Evolutionary conservation across 192 early-diverging fungal genomes (phyloP), one percentile per base, ranked within the genome.

Genomic region (Diversispora eburnea): DNA sequence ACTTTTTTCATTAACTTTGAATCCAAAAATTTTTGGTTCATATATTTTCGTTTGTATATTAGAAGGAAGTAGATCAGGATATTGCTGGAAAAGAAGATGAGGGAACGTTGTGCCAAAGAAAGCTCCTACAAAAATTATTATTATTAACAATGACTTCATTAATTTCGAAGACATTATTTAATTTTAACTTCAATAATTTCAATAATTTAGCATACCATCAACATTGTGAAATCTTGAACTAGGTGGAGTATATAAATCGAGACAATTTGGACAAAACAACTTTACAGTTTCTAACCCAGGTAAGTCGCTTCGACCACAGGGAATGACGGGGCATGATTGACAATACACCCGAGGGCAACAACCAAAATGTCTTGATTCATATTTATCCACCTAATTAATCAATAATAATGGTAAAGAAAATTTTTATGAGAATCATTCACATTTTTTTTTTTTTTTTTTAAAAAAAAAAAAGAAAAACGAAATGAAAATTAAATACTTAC

Each of bases 41-140:
- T 96, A 98, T 25, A 91, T 84, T 41, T 83, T 83, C 52, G 77
- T 71, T 62, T 77, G 76, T 5, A 82, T 77, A 33, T 73, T 70
- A 66, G 91, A 92, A 13, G 91, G 93, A 13, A 90, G 79, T 46
- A 93, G 75, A 47, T 92, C 87, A 0, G 94, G 91, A 83, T 90
- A 97, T 8, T 90, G 89, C 80, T 93, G 87, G 80, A 96, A 92
- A 59, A 98, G 88, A 74, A 99, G 81, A 77, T 95, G 91, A 9
- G 95, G 91, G 79, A 99, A 97, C 4, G 95, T 95, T 17, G 98
- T 93, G 45, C 96, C 96, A 85, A 99, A 99, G 78, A 89, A 92
- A 46, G 95, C 93, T 64, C 98, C 94, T 88, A 80, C 17, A 49
- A 74, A 83, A 39, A 85, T 70, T 52, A 77, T 70, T 67, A 82